Evolutionary conservation across 2,329 filamentous ascomycete genomes (phyloP).

Genomic region (Botrytis squamosa): DNA sequence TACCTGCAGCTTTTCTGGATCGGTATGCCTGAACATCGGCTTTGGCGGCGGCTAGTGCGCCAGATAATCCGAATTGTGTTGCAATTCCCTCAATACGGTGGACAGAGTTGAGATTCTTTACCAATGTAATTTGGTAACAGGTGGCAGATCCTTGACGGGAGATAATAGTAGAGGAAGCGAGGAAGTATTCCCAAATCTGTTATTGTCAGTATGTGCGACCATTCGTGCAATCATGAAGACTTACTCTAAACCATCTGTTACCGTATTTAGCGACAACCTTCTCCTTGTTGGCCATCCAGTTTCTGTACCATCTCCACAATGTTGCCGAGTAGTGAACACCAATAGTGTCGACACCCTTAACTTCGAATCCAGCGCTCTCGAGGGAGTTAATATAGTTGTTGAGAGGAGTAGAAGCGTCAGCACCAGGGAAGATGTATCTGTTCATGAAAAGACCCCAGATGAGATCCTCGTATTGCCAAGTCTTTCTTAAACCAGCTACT

Average conservation of each 20-base stretch:
- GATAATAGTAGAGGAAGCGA: conserved; percentile 72
- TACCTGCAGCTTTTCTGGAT: conserved; percentile 12
- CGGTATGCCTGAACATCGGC: conserved; percentile 28
- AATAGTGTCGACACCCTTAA: conserved; percentile 89
- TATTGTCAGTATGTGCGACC: conserved; percentile 24
- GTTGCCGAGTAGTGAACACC: conserved; percentile 97
- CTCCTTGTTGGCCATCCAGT: conserved; percentile 92
- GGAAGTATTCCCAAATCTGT: conserved; percentile 80
- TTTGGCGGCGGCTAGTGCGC: conserved; percentile 51
- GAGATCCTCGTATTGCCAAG: conserved; percentile 97
- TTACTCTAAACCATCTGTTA: conserved; percentile 88
- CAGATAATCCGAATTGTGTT: conserved; percentile 63
- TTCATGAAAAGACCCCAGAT: conserved; percentile 99
- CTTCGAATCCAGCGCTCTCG: conserved; percentile 83
- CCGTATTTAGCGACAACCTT: conserved; percentile 96
- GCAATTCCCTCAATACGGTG: conserved; percentile 71
- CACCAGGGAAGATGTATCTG: conserved; percentile 98
- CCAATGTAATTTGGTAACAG: conserved; percentile 74
- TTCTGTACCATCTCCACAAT: conserved; percentile 97
- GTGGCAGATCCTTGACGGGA: conserved; percentile 73
- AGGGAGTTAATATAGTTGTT: conserved; percentile 82
- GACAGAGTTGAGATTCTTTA: conserved; percentile 82
- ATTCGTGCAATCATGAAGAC: conserved; percentile 40
- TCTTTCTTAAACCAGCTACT: conserved; percentile 88
- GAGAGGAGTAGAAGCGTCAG: conserved; percentile 90